Base-by-base conservation (phyloP, 495 filamentous ascomycete species). In the Penicillium alfredii region DNA sequence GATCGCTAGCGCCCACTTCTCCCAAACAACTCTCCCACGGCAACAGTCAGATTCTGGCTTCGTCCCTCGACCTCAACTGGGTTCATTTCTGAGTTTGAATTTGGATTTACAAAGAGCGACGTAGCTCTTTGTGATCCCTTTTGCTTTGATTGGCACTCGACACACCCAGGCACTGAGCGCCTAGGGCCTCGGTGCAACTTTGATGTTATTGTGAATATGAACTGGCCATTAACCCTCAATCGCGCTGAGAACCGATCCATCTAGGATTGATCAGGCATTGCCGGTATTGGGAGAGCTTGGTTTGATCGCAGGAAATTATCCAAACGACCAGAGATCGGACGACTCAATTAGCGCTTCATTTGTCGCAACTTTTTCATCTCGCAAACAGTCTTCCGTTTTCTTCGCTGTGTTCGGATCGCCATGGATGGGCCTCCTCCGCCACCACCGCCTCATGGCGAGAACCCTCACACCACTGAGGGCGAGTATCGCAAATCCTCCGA, bases 371-470 rank as follows among this genome's bases (percentile, higher is more conserved):
- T n/a, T n/a, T n/a, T n/a, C n/a, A n/a, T n/a, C n/a, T n/a, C n/a
- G n/a, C n/a, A n/a, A n/a, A n/a, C n/a, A n/a, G 3, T 25, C 23
- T 25, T 4, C 4, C 8, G 11, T 16, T 12, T 11, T 12, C 25
- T 18, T 11, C 21, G 27, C 21, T 28, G 17, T 29, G 12, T 40
- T 19, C 28, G 18, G 35, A 42, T 35, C 13, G 40, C 38, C 10
- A 69, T 69, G 66, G 64, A 68, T 37, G 59, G 52, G 30, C 78
- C 79, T 38, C 80, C 81, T 9, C 73, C 72, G 12, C 73, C 73
- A 15, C 73, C 74, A 23, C 83, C 79, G 44, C 78, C 79, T 21
- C 84, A 88, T 61, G 82, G 83, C 60, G 71, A 75, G 31, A 77
- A 71, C 33, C 77, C 80, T 33, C 70, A 80, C 42, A 76, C 60